Evolutionary conservation across 257 asterid genomes (phyloP).

Genomic region (Ligustrum vulgare): DNA sequence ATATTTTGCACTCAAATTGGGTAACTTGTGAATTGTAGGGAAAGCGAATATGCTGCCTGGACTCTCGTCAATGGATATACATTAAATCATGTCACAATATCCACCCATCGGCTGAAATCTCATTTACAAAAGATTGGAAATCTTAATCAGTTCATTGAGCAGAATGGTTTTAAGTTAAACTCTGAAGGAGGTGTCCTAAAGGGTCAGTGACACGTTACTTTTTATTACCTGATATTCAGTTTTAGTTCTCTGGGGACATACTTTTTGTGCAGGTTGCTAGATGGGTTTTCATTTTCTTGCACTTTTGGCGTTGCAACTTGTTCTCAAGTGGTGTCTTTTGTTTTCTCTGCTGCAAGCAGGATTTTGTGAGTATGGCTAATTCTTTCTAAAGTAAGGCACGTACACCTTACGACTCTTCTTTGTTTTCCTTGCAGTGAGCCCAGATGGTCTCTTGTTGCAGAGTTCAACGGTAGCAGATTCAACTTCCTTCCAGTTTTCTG

Average conservation of each 20-base stretch:
- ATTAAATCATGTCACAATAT: constrained; percentile 78
- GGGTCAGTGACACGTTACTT: constrained; percentile 48
- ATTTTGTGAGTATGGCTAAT: constrained; percentile 5
- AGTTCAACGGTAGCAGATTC: constrained; percentile 98
- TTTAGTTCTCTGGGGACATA: neutral
- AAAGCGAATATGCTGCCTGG: constrained; percentile 99
- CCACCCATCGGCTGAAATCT: constrained; percentile 80
- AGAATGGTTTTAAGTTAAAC: constrained; percentile 79
- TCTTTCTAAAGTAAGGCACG: constrained; percentile 4
- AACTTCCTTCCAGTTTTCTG: constrained; percentile 61
- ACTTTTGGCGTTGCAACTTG: neutral
- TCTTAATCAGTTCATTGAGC: constrained; percentile 77
- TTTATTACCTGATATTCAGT: neutral
- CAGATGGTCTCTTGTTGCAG: constrained; percentile 88
- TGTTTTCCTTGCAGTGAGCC: constrained; percentile 67
- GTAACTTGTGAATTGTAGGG: constrained; percentile 50
- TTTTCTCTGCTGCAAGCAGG: neutral
- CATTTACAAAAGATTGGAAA: constrained; percentile 47
- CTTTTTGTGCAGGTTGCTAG: neutral
- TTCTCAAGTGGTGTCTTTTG: neutral
- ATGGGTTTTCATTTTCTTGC: neutral
- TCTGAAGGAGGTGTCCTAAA: constrained; percentile 90
- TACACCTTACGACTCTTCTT: constrained; percentile 2
- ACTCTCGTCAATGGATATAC: constrained; percentile 91
- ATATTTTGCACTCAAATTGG: neutral